Evolutionary conservation across 192 early-diverging fungal species (phyloP), one percentile per base, ranked within the genome.

Genomic region (Dimargaris cristalligena): DNA sequence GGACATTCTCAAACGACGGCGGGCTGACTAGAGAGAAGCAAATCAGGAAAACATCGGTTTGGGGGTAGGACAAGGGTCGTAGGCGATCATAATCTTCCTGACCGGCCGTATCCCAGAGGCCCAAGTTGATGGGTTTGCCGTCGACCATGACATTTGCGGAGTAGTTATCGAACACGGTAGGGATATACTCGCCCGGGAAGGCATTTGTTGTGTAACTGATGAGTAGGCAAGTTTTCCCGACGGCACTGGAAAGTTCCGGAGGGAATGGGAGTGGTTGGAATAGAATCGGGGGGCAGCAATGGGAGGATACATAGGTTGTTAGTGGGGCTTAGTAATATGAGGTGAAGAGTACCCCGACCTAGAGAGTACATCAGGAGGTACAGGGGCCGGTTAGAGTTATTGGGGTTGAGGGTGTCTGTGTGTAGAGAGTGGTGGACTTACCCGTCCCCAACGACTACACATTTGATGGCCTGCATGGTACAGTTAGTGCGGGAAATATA

Each of bases 81-180:
- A 97, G 79, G 49, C 94, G 90, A 70, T 96, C 94, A 74, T 96
- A 95, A 73, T 98, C 94, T 76, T 97, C 94, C 74, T 97, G 94
- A 51, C 94, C 94, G 52, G 94, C 94, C 3, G 94, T 97, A 79
- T 97, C 94, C 92, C 92, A 97, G 59, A 97, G 80, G 34, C 94
- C 94, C 51, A 97, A 73, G 74, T 90, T 97, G 75, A 97, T 95
- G 58, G 92, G 94, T 71, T 94, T 95, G 61, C 91, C 92, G 70
- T 95, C 94, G 4, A 97, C 92, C 94, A 97, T 97, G 44, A 97
- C 90, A 70, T 94, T 95, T 49, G 92, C 94, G 23, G 91, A 94
- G 74, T 97, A 97, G 77, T 97, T 97, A 76, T 97, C 94, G 67
- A 97, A 97, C 90, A 98, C 94, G 58, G 94, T 98, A 54, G 94